These are phyloP conservation scores for Anisodus tanguticus DNA, from an alignment of 257 asterid genomes.

Conservation along the genomic window DNA sequence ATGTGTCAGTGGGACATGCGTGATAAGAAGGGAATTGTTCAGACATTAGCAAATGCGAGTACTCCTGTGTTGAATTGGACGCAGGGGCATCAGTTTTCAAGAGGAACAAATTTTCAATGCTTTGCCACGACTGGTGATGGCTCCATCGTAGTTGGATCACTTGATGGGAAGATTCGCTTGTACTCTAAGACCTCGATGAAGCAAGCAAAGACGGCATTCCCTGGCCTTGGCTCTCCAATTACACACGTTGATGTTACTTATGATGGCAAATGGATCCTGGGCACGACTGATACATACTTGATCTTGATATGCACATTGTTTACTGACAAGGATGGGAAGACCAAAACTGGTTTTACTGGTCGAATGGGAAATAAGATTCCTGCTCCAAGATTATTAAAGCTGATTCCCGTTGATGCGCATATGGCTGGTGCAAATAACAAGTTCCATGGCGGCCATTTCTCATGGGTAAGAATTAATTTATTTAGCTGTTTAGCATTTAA, in stretches of 20 bases:
- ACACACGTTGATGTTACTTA: constrained; percentile 93
- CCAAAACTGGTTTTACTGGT: constrained; percentile 92
- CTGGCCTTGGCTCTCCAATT: constrained; percentile 93
- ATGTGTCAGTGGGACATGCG: constrained; percentile 99
- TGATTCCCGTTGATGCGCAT: constrained; percentile 96
- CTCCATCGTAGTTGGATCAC: constrained; percentile 90
- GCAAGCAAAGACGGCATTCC: constrained; percentile 95
- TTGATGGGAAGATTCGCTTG: constrained; percentile 92
- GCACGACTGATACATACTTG: constrained; percentile 93
- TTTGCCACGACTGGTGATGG: constrained; percentile 97
- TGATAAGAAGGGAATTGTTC: constrained; percentile 86
- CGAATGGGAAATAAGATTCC: constrained; percentile 94
- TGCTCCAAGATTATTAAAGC: constrained; percentile 89
- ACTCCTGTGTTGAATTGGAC: constrained; percentile 90
- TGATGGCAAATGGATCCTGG: constrained; percentile 98
- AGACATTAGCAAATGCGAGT: constrained; percentile 59
- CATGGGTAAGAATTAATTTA: constrained; percentile 72
- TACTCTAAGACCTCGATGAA: constrained; percentile 96
- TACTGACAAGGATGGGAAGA: constrained; percentile 84
- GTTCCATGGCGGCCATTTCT: constrained; percentile 97
- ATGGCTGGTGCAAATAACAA: constrained; percentile 73
- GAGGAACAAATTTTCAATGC: constrained; percentile 93
- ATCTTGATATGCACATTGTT: constrained; percentile 86
- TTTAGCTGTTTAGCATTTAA: not conserved
- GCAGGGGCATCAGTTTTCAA: constrained; percentile 92